Base-by-base conservation (phyloP, 495 filamentous ascomycete genomes). In the Lophiostoma macrostomum region DNA sequence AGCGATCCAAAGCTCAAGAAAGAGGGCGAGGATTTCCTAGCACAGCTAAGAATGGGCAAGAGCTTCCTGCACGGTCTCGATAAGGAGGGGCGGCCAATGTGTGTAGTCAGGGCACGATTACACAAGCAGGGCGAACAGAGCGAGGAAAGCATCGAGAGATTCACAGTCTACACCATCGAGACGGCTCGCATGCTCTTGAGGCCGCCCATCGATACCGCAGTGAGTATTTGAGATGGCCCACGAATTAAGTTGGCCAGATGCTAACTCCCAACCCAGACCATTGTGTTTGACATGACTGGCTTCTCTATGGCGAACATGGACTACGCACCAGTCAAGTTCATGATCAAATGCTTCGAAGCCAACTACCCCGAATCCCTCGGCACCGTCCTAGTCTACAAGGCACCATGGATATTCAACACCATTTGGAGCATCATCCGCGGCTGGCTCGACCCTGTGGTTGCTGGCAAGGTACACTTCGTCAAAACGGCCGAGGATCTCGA, bases 281-380 rank as follows among this genome's bases (percentile, higher is more conserved):
- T 98, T 39, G 71, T 97, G 24, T 98, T 98, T 67, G 91, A 98
- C 69, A 93, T 98, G 88, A 93, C 86, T 10, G 80, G 82, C 50
- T 98, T 98, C 69, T 83, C 84, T 37, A 73, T 97, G 70, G 83
- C 91, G 1, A 98, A 98, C 68, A 96, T 98, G 93, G 93, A 98
- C 66, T 97, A 97, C 66, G 80, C 88, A 0, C 93, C 93, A 0
- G 89, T 98, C 20, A 97, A 91, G 64, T 97, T 96, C 75, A 95
- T 98, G 81, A 96, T 97, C 74, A 95, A 95, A 73, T 95, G 90
- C 71, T 98, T 98, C 67, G 94, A 97, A 73, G 94, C 93, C 42
- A 97, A 98, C 70, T 98, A 97, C 66, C 93, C 94, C 22, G 94
- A 97, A 67, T 87, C 79, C 43, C 76, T 98, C 0, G 93, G 94